Evolutionary conservation across 139 green algal species (phyloP).

Genomic region (Deuterostichococcus epilithicus): DNA sequence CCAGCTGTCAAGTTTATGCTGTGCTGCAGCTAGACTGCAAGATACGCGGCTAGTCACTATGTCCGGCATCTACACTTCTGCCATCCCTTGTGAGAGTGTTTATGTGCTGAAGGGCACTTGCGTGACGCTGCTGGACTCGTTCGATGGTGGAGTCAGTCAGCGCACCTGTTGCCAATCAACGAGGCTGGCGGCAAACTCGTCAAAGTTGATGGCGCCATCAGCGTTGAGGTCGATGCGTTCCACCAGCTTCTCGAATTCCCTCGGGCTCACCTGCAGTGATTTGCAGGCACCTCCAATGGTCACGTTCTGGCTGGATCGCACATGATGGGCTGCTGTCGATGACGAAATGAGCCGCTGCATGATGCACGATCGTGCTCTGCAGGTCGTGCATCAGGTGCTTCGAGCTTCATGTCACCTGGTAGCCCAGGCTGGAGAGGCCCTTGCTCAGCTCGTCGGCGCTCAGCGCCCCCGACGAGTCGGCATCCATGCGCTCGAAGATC

Average conservation of each 20-base stretch:
- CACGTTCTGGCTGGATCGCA: no score
- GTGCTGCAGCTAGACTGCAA: no score
- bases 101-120: neutral
- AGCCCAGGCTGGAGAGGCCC: slow-evolving; percentile 47
- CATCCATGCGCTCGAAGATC: slow-evolving; percentile 66
- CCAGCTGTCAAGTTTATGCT: neutral
- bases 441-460: slow-evolving; percentile 65
- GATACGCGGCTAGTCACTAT: no score
- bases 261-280: neutral
- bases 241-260: slow-evolving; percentile 75
- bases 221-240: slow-evolving; percentile 52
- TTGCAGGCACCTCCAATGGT: no score
- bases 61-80: neutral
- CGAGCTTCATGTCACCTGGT: slow-evolving; percentile 5
- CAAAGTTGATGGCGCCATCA: slow-evolving; percentile 65
- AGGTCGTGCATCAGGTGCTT: no score
- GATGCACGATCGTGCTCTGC: no score
- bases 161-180: slow-evolving; percentile 75
- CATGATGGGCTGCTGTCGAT: no score
- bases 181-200: slow-evolving; percentile 82
- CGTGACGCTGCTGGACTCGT: no score
- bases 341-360: no score
- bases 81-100: neutral
- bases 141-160: no score
- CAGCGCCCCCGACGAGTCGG: slow-evolving; percentile 65